Evolutionary conservation across 495 filamentous ascomycete genomes (phyloP).

Genomic region (Bacidia rubella): DNA sequence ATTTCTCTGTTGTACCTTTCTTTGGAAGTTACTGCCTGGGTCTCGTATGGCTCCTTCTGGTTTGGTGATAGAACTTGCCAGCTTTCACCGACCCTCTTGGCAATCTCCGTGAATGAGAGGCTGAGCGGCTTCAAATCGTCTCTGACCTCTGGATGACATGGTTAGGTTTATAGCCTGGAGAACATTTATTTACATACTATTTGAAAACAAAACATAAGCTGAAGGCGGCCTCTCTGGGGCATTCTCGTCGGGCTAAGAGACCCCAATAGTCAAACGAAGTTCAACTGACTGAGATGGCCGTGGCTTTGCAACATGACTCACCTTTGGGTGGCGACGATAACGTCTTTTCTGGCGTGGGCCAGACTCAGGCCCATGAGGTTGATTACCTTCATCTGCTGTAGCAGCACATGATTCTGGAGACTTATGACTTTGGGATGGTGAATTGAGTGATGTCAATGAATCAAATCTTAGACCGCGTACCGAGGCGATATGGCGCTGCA

Average conservation of each 20-base stretch:
- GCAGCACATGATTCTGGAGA: slow-evolving; percentile 4
- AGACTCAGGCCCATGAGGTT: slow-evolving; percentile 10
- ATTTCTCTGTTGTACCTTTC: slow-evolving; percentile 56
- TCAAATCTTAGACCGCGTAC: slow-evolving; percentile 35
- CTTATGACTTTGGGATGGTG: slow-evolving; percentile 26
- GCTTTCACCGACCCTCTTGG: slow-evolving; percentile 65
- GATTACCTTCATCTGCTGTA: slow-evolving; percentile 14
- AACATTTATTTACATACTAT: slow-evolving; percentile 39
- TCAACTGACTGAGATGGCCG: not conserved
- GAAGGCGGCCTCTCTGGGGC: slow-evolving; percentile 66
- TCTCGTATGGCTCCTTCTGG: slow-evolving; percentile 57
- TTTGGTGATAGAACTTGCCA: slow-evolving; percentile 55
- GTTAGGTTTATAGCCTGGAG: not conserved
- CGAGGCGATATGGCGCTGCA: slow-evolving; percentile 43
- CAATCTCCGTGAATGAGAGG: slow-evolving; percentile 67
- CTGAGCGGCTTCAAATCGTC: slow-evolving; percentile 60
- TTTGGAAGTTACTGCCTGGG: slow-evolving; percentile 52
- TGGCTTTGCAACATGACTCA: slow-evolving; percentile 21
- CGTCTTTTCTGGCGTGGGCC: slow-evolving; percentile 47
- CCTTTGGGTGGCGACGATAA: slow-evolving; percentile 69
- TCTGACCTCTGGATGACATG: slow-evolving; percentile 42
- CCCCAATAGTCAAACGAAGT: slow-evolving; percentile 11
- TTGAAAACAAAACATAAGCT: slow-evolving; percentile 74
- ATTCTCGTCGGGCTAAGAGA: slow-evolving; percentile 51
- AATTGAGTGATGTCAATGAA: slow-evolving; percentile 29